phyloP scores from a whole-genome alignment of 2,329 filamentous ascomycete species.

The Didymella arachidicola region DNA sequence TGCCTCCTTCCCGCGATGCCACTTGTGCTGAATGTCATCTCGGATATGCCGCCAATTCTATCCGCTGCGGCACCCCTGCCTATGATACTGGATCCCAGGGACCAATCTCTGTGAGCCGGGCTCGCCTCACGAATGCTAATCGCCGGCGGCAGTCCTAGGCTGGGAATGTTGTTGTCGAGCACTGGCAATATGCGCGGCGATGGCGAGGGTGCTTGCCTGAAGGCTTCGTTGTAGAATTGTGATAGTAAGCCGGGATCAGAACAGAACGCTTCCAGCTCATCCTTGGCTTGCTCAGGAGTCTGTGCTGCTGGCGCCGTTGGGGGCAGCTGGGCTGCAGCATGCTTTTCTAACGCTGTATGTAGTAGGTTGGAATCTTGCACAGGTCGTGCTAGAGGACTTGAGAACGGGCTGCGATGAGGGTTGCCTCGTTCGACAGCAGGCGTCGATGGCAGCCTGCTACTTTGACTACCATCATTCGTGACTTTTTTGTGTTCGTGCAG shows the following conservation, averaged over 20 bases:
- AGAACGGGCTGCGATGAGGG: slow-evolving; percentile 45
- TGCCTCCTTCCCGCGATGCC: slow-evolving; percentile 43
- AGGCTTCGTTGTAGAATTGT: slow-evolving; percentile 54
- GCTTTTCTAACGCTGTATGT: slow-evolving; percentile 40
- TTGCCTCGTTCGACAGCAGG: slow-evolving; percentile 41
- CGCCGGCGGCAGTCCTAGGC: slow-evolving; percentile 53
- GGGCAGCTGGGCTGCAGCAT: slow-evolving; percentile 17
- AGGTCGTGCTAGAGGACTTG: slow-evolving; percentile 47
- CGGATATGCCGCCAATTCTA: slow-evolving; percentile 19
- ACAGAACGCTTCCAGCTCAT: slow-evolving; percentile 56
- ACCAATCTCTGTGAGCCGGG: slow-evolving; percentile 41
- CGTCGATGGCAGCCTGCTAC: slow-evolving; percentile 38
- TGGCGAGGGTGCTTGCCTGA: slow-evolving; percentile 47
- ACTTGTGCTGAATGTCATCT: slow-evolving; percentile 27
- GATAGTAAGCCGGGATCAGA: slow-evolving; percentile 50
- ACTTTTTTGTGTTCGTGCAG: slow-evolving; percentile 46
- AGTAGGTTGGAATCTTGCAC: slow-evolving; percentile 47
- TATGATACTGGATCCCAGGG: slow-evolving; percentile 29
- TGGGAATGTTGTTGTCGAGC: slow-evolving; percentile 53
- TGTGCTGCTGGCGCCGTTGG: slow-evolving; percentile 18
- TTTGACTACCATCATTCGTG: slow-evolving; percentile 34
- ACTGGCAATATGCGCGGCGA: slow-evolving; percentile 51
- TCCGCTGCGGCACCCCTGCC: slow-evolving; percentile 21
- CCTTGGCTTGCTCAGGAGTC: slow-evolving; percentile 54
- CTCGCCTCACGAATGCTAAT: slow-evolving; percentile 48